Conservation (phyloP, 352 stramenopile genomes). For the Globisporangium megalacanthum region DNA sequence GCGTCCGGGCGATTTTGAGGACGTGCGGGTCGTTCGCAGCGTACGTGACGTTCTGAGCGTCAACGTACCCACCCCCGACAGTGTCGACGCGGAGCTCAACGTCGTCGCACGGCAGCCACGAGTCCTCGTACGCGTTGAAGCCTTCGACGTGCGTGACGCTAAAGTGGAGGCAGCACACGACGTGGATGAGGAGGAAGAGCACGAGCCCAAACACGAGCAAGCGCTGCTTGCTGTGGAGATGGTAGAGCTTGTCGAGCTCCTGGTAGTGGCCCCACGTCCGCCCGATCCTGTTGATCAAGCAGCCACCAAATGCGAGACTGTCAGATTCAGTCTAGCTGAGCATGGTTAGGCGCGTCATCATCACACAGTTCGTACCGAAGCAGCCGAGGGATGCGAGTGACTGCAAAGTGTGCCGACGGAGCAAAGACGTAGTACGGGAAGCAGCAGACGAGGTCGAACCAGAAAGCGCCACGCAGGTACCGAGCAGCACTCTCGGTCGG, state of each 20-base stretch:
- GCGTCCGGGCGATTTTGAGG: slow-evolving; percentile 15
- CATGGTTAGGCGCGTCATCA: too few species aligned
- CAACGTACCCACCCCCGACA: slow-evolving; percentile 9
- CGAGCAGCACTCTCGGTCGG: slow-evolving; percentile 25
- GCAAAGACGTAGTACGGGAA: slow-evolving; percentile 38
- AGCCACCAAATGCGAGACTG: neutral
- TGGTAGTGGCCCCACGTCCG: slow-evolving; percentile 19
- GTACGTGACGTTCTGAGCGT: slow-evolving; percentile 19
- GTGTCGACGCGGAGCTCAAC: slow-evolving; percentile 14
- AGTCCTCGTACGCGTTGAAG: slow-evolving; percentile 21
- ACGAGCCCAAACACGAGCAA: slow-evolving; percentile 34
- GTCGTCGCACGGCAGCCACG: slow-evolving; percentile 29
- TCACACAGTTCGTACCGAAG: slow-evolving; percentile 13
- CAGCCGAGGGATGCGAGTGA: slow-evolving; percentile 33
- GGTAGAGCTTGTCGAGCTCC: slow-evolving; percentile 35
- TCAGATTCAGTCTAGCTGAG: too few species aligned
- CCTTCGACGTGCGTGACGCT: slow-evolving; percentile 32
- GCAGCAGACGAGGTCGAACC: slow-evolving; percentile 35
- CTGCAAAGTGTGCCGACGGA: slow-evolving; percentile 18
- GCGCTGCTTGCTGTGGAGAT: slow-evolving; percentile 37
- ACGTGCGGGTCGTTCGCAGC: slow-evolving; percentile 12
- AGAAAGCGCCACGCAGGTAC: slow-evolving; percentile 33
- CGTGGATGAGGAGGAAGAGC: slow-evolving; percentile 48
- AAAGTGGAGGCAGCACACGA: slow-evolving; percentile 40
- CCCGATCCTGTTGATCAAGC: slow-evolving; percentile 15